These are phyloP conservation scores for Populus simonii DNA, from an alignment of 345 rosid species.

Conservation along the genomic window DNA sequence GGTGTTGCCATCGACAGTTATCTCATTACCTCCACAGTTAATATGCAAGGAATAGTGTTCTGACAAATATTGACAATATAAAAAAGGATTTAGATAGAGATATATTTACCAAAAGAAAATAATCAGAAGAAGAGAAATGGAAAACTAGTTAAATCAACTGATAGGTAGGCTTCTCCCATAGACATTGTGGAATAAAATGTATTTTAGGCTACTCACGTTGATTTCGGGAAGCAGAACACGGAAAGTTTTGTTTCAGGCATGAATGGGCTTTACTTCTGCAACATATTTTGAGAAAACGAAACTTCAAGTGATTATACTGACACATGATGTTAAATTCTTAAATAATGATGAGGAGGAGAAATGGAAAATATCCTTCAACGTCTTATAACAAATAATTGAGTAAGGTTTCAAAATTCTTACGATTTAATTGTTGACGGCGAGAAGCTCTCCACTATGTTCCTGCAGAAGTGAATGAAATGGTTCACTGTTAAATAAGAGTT, in stretches of 20 bases:
- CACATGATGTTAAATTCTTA: not conserved
- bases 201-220: conserved; percentile 40
- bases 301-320: not conserved
- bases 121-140: not conserved
- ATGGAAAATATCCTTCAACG: not conserved
- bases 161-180: not conserved
- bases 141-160: not conserved
- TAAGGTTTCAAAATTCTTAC: conserved; percentile 43
- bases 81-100: not conserved
- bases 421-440: conserved; percentile 30
- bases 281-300: conserved; percentile 5
- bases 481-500: not conserved
- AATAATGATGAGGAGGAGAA: not conserved
- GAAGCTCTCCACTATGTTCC: conserved; percentile 85
- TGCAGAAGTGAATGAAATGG: conserved; percentile 22
- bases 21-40: conserved; percentile 76
- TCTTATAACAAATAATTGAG: not conserved
- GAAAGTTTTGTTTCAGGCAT: conserved; percentile 61
- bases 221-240: conserved; percentile 46
- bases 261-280: conserved; percentile 52
- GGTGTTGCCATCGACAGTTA: conserved; percentile 20
- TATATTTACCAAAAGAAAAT: not conserved
- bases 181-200: not conserved
- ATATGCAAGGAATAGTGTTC: conserved; percentile 53
- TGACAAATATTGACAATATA: conserved; percentile 19